A percentile compares a stretch with the other conserved stretches of the same genome.
Conservation (phyloP, 371 early-diverging fungal species). For the Apophysomyces trapeziformis region DNA sequence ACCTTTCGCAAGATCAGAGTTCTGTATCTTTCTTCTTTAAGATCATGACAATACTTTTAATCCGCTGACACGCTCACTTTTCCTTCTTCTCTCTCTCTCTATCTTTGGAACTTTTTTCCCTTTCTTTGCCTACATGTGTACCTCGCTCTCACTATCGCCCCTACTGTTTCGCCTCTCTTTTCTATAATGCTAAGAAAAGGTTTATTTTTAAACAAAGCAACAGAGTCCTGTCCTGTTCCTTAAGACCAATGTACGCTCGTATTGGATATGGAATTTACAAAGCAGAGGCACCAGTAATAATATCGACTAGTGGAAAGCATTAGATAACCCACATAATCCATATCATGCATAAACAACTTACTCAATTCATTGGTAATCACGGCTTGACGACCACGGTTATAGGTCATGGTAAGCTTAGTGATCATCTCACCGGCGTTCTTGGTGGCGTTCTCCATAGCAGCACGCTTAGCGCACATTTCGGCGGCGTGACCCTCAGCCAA, state of each 20-base stretch:
- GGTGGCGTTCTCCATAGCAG: slow-evolving; percentile 99
- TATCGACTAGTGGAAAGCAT: slow-evolving; percentile 66
- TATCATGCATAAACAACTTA: slow-evolving; percentile 32
- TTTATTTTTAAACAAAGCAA: slow-evolving; percentile 24
- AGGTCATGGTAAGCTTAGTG: slow-evolving; percentile 75
- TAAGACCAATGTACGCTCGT: slow-evolving; percentile 12
- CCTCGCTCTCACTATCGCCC: too few species aligned
- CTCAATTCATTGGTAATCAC: slow-evolving; percentile 96
- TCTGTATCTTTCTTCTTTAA: too few species aligned
- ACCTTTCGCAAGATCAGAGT: too few species aligned
- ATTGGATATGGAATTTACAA: slow-evolving; percentile 53
- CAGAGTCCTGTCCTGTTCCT: slow-evolving; percentile 17
- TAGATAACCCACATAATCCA: background rate
- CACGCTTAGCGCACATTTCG: slow-evolving; percentile 96
- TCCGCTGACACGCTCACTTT: too few species aligned
- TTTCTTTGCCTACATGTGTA: background rate
- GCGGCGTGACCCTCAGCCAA: slow-evolving; percentile 96
- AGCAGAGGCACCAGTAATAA: slow-evolving; percentile 95
- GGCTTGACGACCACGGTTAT: slow-evolving; percentile 97
- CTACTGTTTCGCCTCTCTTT: too few species aligned
- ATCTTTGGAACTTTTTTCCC: background rate
- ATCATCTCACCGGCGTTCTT: slow-evolving; percentile 97
- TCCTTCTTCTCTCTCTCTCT: background rate
- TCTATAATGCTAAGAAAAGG: background rate
- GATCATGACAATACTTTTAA: too few species aligned